phyloP scores from a whole-genome alignment of 805 yeast genomes.

The Yarrowia sp. region DNA sequence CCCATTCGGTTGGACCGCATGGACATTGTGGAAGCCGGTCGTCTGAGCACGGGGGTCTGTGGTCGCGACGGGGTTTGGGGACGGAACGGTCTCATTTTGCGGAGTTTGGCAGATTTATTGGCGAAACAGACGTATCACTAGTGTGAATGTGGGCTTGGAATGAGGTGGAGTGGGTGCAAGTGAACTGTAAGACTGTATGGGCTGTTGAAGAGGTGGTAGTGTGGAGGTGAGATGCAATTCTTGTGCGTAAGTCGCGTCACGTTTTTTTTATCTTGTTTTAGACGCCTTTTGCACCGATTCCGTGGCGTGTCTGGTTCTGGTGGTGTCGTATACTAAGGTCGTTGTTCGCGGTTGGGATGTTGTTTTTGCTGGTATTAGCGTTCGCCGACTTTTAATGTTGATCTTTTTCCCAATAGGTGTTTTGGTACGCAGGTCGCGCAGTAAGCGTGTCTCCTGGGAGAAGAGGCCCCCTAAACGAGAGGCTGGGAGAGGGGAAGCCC shows the following conservation, averaged over 20 bases:
- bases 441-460: conserved; percentile 14
- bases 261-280: no score
- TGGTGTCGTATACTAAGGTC: neutral
- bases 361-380: conserved; percentile 28
- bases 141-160: conserved; percentile 1
- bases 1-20: conserved; percentile 43
- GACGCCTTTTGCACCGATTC: neutral
- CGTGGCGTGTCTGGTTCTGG: neutral
- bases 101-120: neutral
- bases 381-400: conserved; percentile 21
- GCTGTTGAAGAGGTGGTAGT: no score
- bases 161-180: no score
- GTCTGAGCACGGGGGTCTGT: conserved; percentile 45
- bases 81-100: conserved; percentile 30
- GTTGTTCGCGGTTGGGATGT: conserved; percentile 32
- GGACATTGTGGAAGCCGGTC: conserved; percentile 46
- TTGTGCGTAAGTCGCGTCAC: neutral
- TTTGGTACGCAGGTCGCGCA: conserved; percentile 30
- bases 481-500: neutral
- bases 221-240: neutral
- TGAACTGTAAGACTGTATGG: no score
- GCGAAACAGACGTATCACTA: neutral
- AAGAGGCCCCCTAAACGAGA: neutral
- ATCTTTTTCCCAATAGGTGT: conserved; percentile 36
- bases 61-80: conserved; percentile 42